Evolutionary conservation across 768 basidiomycete genomes (phyloP).

Genomic region (Dioszegia aurantiaca): DNA sequence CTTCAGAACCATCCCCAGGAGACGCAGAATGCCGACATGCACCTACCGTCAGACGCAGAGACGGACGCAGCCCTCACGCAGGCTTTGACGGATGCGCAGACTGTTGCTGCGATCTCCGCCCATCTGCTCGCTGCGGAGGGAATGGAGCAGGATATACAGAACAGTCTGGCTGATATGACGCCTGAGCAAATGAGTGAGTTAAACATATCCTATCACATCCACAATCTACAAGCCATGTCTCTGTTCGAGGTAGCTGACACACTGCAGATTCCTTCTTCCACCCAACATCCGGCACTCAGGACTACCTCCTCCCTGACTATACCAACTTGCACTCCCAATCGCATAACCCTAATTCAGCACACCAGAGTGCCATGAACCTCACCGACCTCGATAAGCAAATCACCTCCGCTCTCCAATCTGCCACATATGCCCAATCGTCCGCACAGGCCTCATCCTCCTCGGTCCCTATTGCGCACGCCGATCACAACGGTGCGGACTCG

Average conservation of each 20-base stretch:
- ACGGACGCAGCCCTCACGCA: neutral
- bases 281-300: neutral
- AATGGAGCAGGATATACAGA: slow-evolving; percentile 6
- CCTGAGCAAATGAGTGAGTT: slow-evolving; percentile 2
- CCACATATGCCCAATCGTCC: neutral
- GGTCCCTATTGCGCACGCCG: slow-evolving; percentile 12
- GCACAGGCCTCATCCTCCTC: neutral
- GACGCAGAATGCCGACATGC: neutral
- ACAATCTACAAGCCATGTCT: neutral
- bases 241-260: neutral
- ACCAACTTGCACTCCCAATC: neutral
- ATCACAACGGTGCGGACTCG: slow-evolving; percentile 42
- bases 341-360: too few species aligned
- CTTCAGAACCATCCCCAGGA: slow-evolving; percentile 1
- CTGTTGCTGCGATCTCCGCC: slow-evolving; percentile 5
- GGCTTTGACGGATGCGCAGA: slow-evolving; percentile 7
- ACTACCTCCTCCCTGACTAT: slow-evolving; percentile 14
- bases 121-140: neutral
- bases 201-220: neutral
- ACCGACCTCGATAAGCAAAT: neutral
- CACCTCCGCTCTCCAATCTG: neutral
- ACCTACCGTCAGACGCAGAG: neutral
- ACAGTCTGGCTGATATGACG: neutral
- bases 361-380: neutral
- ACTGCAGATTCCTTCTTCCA: slow-evolving; percentile 9